phyloP scores from a whole-genome alignment of 805 yeast genomes.

The Cyberlindnera maclurae region DNA sequence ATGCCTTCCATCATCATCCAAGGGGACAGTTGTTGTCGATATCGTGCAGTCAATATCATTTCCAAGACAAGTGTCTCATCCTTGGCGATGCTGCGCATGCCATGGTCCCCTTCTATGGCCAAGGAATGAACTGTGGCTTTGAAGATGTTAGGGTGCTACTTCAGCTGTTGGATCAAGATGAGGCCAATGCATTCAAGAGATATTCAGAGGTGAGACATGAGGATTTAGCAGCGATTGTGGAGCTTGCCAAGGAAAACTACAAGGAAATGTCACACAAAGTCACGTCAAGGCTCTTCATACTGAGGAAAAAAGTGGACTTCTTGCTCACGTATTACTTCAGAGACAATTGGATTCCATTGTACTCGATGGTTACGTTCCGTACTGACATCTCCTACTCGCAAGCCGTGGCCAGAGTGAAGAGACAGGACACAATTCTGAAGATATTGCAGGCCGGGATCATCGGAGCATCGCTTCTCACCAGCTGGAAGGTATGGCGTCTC shows the following conservation, averaged over 20 bases:
- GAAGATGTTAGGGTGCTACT: constrained; percentile 76
- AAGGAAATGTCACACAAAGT: constrained; percentile 84
- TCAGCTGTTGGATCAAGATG: constrained; percentile 24
- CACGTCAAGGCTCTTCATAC: constrained; percentile 46
- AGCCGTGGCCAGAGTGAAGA: constrained; percentile 48
- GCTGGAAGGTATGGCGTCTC: constrained; percentile 1
- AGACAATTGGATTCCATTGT: constrained; percentile 74
- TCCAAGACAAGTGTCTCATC: constrained; percentile 52
- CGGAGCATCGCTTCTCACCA: constrained; percentile 4
- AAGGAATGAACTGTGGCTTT: constrained; percentile 94
- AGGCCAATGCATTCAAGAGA: constrained; percentile 8
- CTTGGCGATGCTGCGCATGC: constrained; percentile 94
- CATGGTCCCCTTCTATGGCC: constrained; percentile 98
- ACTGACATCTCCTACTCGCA: constrained; percentile 71
- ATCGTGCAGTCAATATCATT: constrained; percentile 63
- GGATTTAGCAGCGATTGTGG: constrained; percentile 70
- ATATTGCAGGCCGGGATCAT: constrained; percentile 11
- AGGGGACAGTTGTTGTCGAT: constrained; percentile 74
- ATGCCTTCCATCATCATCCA: constrained; percentile 54
- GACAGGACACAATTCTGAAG: constrained; percentile 47
- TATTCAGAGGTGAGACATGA: constrained; percentile 35
- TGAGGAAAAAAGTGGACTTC: constrained; percentile 65
- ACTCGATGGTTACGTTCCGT: constrained; percentile 88
- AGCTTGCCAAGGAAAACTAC: constrained; percentile 75
- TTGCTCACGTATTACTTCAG: constrained; percentile 51